A percentile compares a stretch with the other conserved stretches of the same genome.
These are phyloP conservation scores for Babesia bigemina DNA, from an alignment of 169 alveolate species.

Conservation along the genomic window DNA sequence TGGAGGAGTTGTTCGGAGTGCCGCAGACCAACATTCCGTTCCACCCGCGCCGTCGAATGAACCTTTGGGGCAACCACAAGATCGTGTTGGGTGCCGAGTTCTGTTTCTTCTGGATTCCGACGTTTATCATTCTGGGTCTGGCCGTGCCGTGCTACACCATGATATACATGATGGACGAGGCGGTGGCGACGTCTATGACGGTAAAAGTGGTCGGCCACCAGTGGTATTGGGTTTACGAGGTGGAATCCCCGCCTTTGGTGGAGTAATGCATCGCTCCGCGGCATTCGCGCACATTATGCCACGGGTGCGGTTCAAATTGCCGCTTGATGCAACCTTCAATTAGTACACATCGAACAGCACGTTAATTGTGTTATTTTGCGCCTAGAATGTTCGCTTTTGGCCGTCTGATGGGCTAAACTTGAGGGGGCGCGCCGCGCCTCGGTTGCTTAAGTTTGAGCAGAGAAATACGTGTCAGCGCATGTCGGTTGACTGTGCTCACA, in stretches of 20 bases:
- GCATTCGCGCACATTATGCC: not conserved
- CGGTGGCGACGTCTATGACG: conserved; percentile 86
- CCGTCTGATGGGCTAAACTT: too few species aligned
- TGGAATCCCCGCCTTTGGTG: conserved; percentile 86
- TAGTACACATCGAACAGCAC: not conserved
- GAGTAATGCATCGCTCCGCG: not conserved
- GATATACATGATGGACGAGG: conserved; percentile 85
- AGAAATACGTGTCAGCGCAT: too few species aligned
- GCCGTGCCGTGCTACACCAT: conserved; percentile 86
- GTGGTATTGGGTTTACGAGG: conserved; percentile 90
- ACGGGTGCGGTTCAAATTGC: not conserved
- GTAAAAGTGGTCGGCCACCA: conserved; percentile 87
- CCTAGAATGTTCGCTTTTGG: too few species aligned
- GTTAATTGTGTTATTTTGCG: too few species aligned
- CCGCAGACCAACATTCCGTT: conserved; percentile 78
- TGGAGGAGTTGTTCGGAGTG: conserved; percentile 79
- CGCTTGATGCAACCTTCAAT: not conserved
- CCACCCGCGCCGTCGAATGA: conserved; percentile 73
- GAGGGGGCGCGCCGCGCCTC: too few species aligned
- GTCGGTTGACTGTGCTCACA: too few species aligned
- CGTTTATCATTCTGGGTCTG: conserved; percentile 82
- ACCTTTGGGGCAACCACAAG: conserved; percentile 79
- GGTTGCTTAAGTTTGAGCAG: too few species aligned
- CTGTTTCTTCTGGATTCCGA: conserved; percentile 86
- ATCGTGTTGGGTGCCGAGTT: conserved; percentile 82